Evolutionary conservation across 148 eudicot genomes (phyloP).

Genomic region (Chenopodium formosanum): DNA sequence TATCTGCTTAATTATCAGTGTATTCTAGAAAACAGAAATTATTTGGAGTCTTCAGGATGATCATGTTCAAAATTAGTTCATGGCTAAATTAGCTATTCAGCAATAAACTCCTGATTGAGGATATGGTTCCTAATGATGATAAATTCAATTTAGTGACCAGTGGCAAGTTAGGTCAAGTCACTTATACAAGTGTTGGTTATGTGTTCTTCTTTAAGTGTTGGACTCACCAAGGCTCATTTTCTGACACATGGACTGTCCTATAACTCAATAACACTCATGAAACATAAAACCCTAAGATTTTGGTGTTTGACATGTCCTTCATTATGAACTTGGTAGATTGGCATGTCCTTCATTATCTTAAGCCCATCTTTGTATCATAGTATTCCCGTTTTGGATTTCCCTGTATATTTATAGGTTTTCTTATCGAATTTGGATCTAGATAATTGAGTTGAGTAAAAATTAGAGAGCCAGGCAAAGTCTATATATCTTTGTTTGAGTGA

Average conservation of each 20-base stretch:
- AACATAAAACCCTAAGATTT: too few species aligned
- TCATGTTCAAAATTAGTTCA: too few species aligned
- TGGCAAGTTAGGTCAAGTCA: not conserved
- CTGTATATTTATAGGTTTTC: too few species aligned
- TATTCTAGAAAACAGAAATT: too few species aligned
- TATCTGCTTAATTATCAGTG: too few species aligned
- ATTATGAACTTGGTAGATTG: too few species aligned
- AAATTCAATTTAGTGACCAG: too few species aligned
- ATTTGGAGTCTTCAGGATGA: too few species aligned
- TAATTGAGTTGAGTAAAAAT: not conserved
- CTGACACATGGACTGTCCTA: not conserved
- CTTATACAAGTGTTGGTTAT: not conserved
- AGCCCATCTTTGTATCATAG: not conserved
- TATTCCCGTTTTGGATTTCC: not conserved
- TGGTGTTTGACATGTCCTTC: too few species aligned
- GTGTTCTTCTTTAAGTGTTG: not conserved
- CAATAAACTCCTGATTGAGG: too few species aligned
- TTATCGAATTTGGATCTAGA: not conserved
- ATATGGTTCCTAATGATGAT: too few species aligned
- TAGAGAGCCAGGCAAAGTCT: not conserved
- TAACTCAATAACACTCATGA: not conserved
- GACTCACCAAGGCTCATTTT: not conserved
- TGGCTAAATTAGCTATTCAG: too few species aligned
- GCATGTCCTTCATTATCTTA: not conserved
- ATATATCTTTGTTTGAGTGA: not conserved